phyloP scores from a whole-genome alignment of 805 yeast genomes.

The Allodekkera sacchari region DNA sequence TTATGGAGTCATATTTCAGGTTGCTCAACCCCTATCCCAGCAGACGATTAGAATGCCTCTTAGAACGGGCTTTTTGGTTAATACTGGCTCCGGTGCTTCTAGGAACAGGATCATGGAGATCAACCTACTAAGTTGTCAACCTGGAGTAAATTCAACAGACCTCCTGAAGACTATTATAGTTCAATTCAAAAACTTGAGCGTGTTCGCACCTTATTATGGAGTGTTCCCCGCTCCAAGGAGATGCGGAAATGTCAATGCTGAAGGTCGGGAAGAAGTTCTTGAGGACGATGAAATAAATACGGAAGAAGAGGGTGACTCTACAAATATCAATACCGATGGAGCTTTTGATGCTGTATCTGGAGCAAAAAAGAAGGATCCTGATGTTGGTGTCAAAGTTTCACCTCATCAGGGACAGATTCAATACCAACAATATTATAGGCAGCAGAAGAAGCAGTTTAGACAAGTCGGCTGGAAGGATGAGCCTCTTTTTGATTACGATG shows the following conservation, averaged over 20 bases:
- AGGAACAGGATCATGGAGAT: conserved; percentile 41
- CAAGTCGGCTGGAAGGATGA: conserved; percentile 3
- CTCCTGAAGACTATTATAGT: conserved; percentile 46
- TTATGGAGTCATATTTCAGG: conserved; percentile 49
- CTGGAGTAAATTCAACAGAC: conserved; percentile 47
- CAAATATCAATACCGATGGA: neutral
- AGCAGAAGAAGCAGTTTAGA: conserved; percentile 9
- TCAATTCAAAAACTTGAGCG: conserved; percentile 47
- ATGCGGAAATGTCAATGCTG: conserved; percentile 22
- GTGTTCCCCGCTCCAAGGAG: conserved; percentile 6
- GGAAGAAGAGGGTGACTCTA: neutral
- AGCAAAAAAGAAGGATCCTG: neutral
- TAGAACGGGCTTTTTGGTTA: conserved; percentile 60
- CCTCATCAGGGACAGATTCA: conserved; percentile 4
- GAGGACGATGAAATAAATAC: conserved; percentile 4
- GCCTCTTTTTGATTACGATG: conserved; percentile 3
- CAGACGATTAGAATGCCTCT: conserved; percentile 65
- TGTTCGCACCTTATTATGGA: conserved; percentile 20
- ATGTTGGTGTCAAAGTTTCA: neutral
- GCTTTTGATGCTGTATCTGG: neutral
- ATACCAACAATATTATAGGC: conserved; percentile 10
- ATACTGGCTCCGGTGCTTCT: conserved; percentile 17
- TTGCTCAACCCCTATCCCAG: conserved; percentile 58
- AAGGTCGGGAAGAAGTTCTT: conserved; percentile 7
- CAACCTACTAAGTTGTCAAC: conserved; percentile 65